These are phyloP conservation scores for Pseudovirgaria hyperparasitica DNA, from an alignment of 2,329 filamentous ascomycete genomes.

Conservation along the genomic window DNA sequence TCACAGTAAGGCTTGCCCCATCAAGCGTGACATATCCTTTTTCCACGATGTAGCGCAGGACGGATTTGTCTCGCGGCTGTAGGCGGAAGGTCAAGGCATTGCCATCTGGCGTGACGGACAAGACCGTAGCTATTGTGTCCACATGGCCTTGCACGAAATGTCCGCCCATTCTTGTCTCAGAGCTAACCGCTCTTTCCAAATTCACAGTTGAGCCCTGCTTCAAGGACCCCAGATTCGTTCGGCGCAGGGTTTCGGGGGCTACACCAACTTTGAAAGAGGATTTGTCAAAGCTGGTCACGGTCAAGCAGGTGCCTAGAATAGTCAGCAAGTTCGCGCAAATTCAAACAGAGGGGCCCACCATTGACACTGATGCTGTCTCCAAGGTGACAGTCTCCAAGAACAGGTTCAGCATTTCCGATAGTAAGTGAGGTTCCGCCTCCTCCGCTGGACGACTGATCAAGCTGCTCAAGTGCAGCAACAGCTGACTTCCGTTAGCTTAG, in stretches of 20 bases:
- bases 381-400: slow-evolving; percentile 70
- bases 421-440: slow-evolving; percentile 81
- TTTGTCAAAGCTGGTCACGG: slow-evolving; percentile 60
- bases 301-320: slow-evolving; percentile 64
- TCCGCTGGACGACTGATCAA: slow-evolving; percentile 58
- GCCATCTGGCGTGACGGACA: slow-evolving; percentile 63
- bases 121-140: slow-evolving; percentile 71
- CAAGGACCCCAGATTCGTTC: slow-evolving; percentile 83
- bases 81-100: slow-evolving; percentile 85
- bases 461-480: slow-evolving; percentile 66
- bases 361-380: slow-evolving; percentile 95
- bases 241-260: slow-evolving; percentile 86
- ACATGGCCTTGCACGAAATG: slow-evolving; percentile 98
- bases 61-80: slow-evolving; percentile 51
- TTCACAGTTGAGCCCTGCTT: slow-evolving; percentile 60
- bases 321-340: slow-evolving; percentile 2
- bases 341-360: slow-evolving; percentile 34
- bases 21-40: slow-evolving; percentile 95
- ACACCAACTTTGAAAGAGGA: slow-evolving; percentile 77
- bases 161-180: slow-evolving; percentile 88
- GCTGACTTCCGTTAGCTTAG: slow-evolving; percentile 41
- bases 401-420: slow-evolving; percentile 60
- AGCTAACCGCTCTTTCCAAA: slow-evolving; percentile 84
- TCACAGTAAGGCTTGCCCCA: slow-evolving; percentile 87
- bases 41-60: slow-evolving; percentile 82